Percentiles rank a stretch among this genome's conserved stretches.
These are phyloP conservation scores for Penicillium arizonense DNA, from an alignment of 495 filamentous ascomycete genomes.

Conservation along the genomic window DNA sequence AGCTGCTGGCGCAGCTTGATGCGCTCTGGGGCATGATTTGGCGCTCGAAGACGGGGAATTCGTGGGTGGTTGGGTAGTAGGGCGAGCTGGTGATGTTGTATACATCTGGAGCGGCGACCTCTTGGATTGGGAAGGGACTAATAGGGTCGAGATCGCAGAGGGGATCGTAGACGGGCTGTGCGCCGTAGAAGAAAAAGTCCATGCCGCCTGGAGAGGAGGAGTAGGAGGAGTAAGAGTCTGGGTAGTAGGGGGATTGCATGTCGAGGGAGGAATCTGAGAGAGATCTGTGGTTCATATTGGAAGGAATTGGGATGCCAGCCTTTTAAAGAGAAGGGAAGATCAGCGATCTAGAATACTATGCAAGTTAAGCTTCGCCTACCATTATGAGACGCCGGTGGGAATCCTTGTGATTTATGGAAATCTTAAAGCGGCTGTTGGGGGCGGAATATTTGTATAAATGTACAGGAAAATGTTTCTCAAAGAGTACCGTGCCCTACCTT, in stretches of 20 bases:
- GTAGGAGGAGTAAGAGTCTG: constrained; percentile 27
- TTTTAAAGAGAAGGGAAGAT: constrained; percentile 13
- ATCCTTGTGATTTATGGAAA: constrained; percentile 8
- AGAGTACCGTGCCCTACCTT: constrained; percentile 2
- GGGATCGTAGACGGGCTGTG: constrained; percentile 22
- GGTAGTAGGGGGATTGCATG: constrained; percentile 29
- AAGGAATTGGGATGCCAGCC: constrained; percentile 10
- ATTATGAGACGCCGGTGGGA: constrained; percentile 25
- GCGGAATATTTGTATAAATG: not conserved
- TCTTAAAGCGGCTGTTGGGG: not conserved
- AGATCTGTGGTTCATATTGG: not conserved
- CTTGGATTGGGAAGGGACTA: constrained; percentile 17
- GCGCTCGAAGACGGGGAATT: constrained; percentile 15
- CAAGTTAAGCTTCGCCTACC: constrained; percentile 12
- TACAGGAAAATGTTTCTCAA: not conserved
- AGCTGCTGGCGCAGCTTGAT: constrained; percentile 22
- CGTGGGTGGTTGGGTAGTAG: constrained; percentile 15
- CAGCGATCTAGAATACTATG: constrained; percentile 9
- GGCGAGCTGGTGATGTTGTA: constrained; percentile 26
- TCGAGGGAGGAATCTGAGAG: not conserved
- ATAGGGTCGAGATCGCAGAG: constrained; percentile 19
- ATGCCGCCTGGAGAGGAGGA: constrained; percentile 26
- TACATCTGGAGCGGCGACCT: constrained; percentile 16
- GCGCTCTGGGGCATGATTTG: constrained; percentile 14
- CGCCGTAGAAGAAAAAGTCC: constrained; percentile 29